These are phyloP conservation scores for Wickerhamomyces hampshirensis DNA, from an alignment of 805 yeast genomes.

Conservation along the genomic window DNA sequence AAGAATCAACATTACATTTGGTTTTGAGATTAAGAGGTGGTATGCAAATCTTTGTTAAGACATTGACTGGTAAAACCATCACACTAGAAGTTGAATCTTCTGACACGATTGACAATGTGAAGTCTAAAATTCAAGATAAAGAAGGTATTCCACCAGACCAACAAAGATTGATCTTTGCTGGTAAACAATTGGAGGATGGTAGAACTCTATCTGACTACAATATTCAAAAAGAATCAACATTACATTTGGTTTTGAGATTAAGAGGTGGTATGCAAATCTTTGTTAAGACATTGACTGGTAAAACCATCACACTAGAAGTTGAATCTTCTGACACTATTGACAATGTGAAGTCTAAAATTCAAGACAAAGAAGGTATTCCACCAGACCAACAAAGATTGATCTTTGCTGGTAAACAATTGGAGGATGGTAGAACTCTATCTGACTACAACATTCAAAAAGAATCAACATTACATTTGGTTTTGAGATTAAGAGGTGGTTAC, in stretches of 20 bases:
- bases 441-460: constrained; percentile 95
- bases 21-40: constrained; percentile 85
- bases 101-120: constrained; percentile 93
- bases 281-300: constrained; percentile 97
- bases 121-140: constrained; percentile 94
- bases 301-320: constrained; percentile 92
- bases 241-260: constrained; percentile 78
- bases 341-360: constrained; percentile 90
- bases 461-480: constrained; percentile 76
- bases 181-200: constrained; percentile 93
- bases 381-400: constrained; percentile 96
- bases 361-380: constrained; percentile 98
- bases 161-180: constrained; percentile 95
- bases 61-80: constrained; percentile 95
- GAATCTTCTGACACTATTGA: constrained; percentile 95
- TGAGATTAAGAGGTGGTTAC: constrained; percentile 86
- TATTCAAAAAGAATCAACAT: constrained; percentile 89
- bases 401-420: constrained; percentile 93
- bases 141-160: constrained; percentile 99
- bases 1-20: constrained; percentile 82
- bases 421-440: constrained; percentile 89
- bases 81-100: constrained; percentile 97
- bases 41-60: constrained; percentile 93
- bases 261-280: constrained; percentile 92
- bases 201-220: constrained; percentile 91